Conservation (phyloP, 202 grass and related monocot species). For the Panicum virgatum region DNA sequence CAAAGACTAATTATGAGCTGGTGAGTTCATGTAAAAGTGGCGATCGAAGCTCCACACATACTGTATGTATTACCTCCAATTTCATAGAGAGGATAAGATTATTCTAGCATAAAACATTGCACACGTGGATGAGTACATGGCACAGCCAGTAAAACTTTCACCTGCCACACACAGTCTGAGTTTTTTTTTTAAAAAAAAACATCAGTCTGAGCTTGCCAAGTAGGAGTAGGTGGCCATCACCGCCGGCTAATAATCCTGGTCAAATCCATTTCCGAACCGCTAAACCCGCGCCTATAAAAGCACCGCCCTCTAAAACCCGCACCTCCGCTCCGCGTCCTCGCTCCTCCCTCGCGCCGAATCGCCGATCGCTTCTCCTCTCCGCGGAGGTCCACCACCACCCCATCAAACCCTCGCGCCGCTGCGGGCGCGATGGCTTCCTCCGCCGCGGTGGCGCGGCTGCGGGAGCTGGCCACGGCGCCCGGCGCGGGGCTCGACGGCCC, state of each 20-base stretch:
- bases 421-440: slow-evolving; percentile 38
- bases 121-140: too few relatives aligned
- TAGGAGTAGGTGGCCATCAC: too few relatives aligned
- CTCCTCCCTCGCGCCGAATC: neutral
- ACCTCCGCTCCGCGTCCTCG: neutral
- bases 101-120: too few relatives aligned
- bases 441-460: slow-evolving; percentile 32
- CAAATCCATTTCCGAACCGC: neutral
- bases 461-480: slow-evolving; percentile 34
- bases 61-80: too few relatives aligned
- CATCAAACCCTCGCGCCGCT: neutral
- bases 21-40: too few relatives aligned
- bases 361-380: neutral
- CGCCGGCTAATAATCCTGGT: neutral
- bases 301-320: neutral
- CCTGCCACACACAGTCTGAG: too few relatives aligned
- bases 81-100: too few relatives aligned
- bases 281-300: slow-evolving; percentile 33
- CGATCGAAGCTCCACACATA: too few relatives aligned
- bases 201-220: too few relatives aligned
- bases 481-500: slow-evolving; percentile 19
- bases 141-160: too few relatives aligned
- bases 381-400: neutral
- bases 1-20: neutral
- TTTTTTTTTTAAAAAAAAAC: too few relatives aligned